Evolutionary conservation across 352 stramenopile species (phyloP), one percentile per base, ranked within the genome.

Genomic region (Phytopythium litorale): DNA sequence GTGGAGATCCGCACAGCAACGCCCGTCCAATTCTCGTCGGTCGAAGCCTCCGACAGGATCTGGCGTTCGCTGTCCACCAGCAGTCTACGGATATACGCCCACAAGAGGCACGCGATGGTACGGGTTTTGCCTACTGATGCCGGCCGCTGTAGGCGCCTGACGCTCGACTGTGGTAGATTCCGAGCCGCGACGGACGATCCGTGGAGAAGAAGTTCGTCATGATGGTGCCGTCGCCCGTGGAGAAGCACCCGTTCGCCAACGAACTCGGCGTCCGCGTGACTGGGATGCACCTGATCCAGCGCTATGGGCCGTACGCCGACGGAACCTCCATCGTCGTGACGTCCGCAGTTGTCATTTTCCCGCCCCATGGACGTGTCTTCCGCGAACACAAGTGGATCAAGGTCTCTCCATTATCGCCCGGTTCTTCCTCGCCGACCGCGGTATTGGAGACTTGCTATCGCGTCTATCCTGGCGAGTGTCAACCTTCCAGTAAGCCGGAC

Each of bases 331-430:
- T 28, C 7, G n/a, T 49, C 11, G 43, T 49, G 43, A 49, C 43
- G n/a, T 49, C 43, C 7, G 43, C 43, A 4, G 43, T 49, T 12
- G 43, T 49, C 16, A 9, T 25, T 16, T 49, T 49, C 43, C 43
- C n/a, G 18, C 43, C 19, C 3, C 43, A 49, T 12, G 43, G n/a
- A 0, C 43, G 43, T 1, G 43, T 49, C 43, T 49, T 49, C 43
- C 43, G 43, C 43, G 43, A 25, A 15, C 43, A 49, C 43, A 49
- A 49, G n/a, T 49, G 43, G 43, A 49, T 49, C 18, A 49, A 49
- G 43, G 8, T 49, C 11, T 49, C n/a, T 0, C 43, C 43, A 19
- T 19, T 49, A 4, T 49, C n/a, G 15, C 30, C 43, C 1, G 11
- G 19, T n/a, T 21, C 40, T n/a, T 46, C 40, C 2, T 15, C 0